Conservation (phyloP, 257 asterid genomes). For the Plectranthus barbatus region DNA sequence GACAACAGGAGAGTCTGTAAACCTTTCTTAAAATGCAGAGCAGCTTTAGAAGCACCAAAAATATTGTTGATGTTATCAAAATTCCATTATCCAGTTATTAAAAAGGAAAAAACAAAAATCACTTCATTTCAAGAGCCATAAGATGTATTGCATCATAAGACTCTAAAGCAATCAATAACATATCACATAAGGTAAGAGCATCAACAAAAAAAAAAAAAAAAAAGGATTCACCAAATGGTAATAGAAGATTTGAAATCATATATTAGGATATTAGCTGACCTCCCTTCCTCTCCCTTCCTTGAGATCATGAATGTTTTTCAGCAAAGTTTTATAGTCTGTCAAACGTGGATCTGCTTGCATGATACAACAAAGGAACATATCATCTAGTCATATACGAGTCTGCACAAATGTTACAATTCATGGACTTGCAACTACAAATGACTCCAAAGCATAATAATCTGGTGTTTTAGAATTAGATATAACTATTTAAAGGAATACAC, state of each 20-base stretch:
- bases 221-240: neutral
- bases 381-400: neutral
- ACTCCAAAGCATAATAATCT: too few species aligned
- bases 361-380: slow-evolving; percentile 14
- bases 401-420: slow-evolving; percentile 1
- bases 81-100: neutral
- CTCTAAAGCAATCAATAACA: neutral
- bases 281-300: slow-evolving; percentile 77
- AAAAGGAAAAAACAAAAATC: neutral
- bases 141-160: too few species aligned
- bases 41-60: slow-evolving; percentile 6
- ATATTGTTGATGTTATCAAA: neutral
- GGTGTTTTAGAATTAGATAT: too few species aligned
- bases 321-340: slow-evolving; percentile 92
- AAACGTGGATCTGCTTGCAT: slow-evolving; percentile 78
- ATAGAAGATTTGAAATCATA: slow-evolving; percentile 68
- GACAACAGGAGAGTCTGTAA: slow-evolving; percentile 85
- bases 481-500: too few species aligned
- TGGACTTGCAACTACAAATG: neutral
- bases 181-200: neutral
- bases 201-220: too few species aligned
- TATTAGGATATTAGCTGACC: slow-evolving; percentile 69
- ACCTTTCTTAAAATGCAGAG: slow-evolving; percentile 84
- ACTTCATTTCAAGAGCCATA: neutral
- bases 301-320: slow-evolving; percentile 75